Evolutionary conservation across 2,329 filamentous ascomycete species (phyloP).

Genomic region (Exophiala xenobiotica): DNA sequence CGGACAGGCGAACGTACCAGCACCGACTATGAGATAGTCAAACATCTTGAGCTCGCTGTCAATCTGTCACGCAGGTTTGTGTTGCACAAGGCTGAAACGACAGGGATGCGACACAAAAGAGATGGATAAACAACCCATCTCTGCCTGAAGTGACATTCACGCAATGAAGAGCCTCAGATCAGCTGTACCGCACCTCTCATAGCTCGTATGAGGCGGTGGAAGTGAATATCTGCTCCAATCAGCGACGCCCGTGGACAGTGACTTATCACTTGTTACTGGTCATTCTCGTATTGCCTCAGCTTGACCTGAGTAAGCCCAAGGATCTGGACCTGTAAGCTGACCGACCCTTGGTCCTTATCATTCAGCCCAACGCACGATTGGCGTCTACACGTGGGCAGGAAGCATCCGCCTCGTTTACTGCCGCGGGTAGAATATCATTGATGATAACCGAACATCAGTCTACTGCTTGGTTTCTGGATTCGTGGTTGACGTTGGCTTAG

Average conservation of each 20-base stretch:
- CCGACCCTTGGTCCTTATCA: not conserved
- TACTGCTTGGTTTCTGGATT: too few species aligned
- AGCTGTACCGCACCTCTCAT: not conserved
- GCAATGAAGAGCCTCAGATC: not conserved
- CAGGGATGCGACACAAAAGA: not conserved
- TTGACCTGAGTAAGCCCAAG: not conserved
- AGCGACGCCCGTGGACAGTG: not conserved
- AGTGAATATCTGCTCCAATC: not conserved
- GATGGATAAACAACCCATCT: too few species aligned
- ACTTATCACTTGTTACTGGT: too few species aligned
- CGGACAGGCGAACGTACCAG: slow-evolving; percentile 13
- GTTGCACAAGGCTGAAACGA: not conserved
- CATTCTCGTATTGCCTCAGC: too few species aligned
- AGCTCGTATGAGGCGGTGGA: not conserved
- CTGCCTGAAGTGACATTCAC: not conserved
- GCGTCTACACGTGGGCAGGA: not conserved
- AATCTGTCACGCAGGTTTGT: too few species aligned
- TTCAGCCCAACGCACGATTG: too few species aligned
- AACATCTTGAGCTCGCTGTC: slow-evolving; percentile 11
- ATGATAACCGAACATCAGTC: too few species aligned
- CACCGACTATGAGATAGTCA: slow-evolving; percentile 27
- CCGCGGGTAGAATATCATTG: too few species aligned
- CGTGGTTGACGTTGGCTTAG: too few species aligned
- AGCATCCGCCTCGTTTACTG: too few species aligned
- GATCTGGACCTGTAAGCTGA: not conserved